phyloP scores from a whole-genome alignment of 768 basidiomycete genomes.

The Mrakia gelida region DNA sequence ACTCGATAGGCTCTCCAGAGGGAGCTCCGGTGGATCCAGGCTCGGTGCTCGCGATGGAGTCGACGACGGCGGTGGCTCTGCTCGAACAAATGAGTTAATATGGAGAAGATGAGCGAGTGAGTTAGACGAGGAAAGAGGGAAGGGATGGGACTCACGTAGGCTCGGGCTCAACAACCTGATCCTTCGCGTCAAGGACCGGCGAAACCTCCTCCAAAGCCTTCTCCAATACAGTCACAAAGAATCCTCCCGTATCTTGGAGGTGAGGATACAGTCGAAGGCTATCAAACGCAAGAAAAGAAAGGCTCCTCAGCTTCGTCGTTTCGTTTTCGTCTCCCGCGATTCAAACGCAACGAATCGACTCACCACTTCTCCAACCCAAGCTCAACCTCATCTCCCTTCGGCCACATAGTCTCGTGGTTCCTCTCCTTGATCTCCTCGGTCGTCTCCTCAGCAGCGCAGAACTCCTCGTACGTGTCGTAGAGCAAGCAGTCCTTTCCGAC shows the following conservation, averaged over 20 bases:
- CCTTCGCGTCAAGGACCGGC: neutral
- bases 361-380: conserved; percentile 72
- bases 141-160: conserved; percentile 1
- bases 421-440: conserved; percentile 58
- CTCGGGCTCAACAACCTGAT: neutral
- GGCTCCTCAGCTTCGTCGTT: neutral
- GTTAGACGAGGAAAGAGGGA: neutral
- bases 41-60: conserved; percentile 20
- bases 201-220: conserved; percentile 35
- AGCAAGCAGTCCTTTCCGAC: conserved; percentile 47
- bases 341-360: conserved; percentile 35
- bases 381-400: conserved; percentile 58
- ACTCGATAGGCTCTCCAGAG: conserved; percentile 27
- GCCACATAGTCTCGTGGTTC: conserved; percentile 65
- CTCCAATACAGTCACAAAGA: conserved; percentile 85
- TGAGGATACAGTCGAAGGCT: conserved; percentile 92
- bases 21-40: conserved; percentile 30
- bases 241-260: conserved; percentile 92
- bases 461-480: conserved; percentile 58
- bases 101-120: neutral
- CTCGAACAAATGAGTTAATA: neutral
- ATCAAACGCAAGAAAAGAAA: neutral
- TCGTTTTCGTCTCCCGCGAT: too few relatives aligned
- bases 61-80: conserved; percentile 29
- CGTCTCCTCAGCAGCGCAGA: conserved; percentile 48